phyloP scores from a whole-genome alignment of 73 alveolate species.

The Urostyla sp. region DNA sequence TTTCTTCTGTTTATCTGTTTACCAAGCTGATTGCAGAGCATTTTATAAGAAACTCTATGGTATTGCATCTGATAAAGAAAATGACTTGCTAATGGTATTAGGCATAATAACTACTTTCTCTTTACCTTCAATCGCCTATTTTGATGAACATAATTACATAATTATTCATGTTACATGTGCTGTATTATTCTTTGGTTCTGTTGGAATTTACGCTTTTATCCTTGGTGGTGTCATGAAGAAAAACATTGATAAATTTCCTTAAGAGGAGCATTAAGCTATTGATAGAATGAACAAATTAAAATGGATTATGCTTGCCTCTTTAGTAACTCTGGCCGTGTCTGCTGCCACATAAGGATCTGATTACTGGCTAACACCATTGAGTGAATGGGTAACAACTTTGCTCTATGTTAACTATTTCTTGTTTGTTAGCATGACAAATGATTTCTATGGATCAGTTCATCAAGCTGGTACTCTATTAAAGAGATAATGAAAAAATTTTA shows the following conservation, averaged over 20 bases:
- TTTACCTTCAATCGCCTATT: constrained; percentile 1
- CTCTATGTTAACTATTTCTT: constrained; percentile 8
- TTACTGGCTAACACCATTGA: not conserved
- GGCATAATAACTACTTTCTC: not conserved
- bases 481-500: not conserved
- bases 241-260: constrained; percentile 5
- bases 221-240: not conserved
- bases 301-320: not conserved
- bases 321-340: not conserved
- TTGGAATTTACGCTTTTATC: not conserved
- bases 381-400: constrained; percentile 16
- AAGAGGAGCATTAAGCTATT: constrained; percentile 6
- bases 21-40: constrained; percentile 16
- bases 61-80: not conserved
- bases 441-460: constrained; percentile 36
- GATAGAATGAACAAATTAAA: not conserved
- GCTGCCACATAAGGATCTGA: not conserved
- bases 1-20: not conserved
- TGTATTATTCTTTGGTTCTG: constrained; percentile 3
- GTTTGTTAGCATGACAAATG: constrained; percentile 21
- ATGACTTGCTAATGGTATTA: not conserved
- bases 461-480: not conserved
- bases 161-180: constrained; percentile 21
- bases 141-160: constrained; percentile 18
- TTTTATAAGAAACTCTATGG: constrained; percentile 40